Percentiles rank a stretch among this genome's conserved stretches.
phyloP scores from a whole-genome alignment of 108 stramenopile species.

The Stephanodiscus minutulus region DNA sequence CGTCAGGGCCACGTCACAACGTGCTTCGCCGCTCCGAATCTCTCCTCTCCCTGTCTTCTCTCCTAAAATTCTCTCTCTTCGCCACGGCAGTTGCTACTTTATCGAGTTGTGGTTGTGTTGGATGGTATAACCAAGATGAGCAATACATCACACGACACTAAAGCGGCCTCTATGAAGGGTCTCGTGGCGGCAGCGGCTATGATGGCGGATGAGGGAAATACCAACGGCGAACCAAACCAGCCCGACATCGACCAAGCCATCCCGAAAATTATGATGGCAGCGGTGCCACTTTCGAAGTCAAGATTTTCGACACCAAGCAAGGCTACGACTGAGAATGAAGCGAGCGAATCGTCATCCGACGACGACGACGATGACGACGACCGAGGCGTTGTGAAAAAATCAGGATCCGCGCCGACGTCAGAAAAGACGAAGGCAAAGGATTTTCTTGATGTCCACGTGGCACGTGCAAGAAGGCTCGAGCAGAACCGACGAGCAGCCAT shows the following conservation, averaged over 20 bases:
- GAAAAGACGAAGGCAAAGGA: background rate
- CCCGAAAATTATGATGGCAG: background rate
- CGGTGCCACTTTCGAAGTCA: background rate
- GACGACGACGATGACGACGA: background rate
- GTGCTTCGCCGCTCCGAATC: too few relatives aligned
- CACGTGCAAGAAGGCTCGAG: constrained; percentile 31
- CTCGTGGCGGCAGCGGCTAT: constrained; percentile 16
- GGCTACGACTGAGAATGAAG: background rate
- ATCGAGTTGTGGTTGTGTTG: too few relatives aligned
- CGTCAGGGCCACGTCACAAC: too few relatives aligned
- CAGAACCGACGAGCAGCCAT: constrained; percentile 45
- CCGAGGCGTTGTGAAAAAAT: background rate
- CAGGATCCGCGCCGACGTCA: background rate
- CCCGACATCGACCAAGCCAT: background rate
- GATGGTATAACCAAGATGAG: background rate
- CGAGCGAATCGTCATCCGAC: background rate
- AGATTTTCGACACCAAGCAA: background rate
- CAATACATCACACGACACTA: background rate
- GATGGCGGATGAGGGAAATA: constrained; percentile 11
- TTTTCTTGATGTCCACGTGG: constrained; percentile 2
- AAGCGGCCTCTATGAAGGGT: background rate
- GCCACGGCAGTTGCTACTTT: too few relatives aligned
- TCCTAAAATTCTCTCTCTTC: too few relatives aligned
- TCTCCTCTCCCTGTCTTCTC: too few relatives aligned
- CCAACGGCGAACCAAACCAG: background rate